Base-by-base conservation (phyloP, 2,329 filamentous ascomycete species). In the Aspergillus novoparasiticus region DNA sequence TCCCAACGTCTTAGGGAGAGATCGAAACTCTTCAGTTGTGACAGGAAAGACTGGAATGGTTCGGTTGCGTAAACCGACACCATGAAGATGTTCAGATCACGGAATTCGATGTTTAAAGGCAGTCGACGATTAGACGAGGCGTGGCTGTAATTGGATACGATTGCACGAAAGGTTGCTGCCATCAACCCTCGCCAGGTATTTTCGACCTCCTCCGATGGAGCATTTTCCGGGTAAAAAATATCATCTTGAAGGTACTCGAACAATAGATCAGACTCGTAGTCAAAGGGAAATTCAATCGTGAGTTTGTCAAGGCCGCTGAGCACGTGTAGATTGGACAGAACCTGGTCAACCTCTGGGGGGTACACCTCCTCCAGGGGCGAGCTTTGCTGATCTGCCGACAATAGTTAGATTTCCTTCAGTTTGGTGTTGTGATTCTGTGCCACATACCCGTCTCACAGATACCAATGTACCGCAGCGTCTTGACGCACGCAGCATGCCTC, bases 381-480 rank as follows among this genome's bases (percentile, higher is more conserved):
- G 6, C 4, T 50, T 26, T 26, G 46, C 26, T 50, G 26, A 26
- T 50, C 46, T 50, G 26, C 0, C 4, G 11, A 28, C 6, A 9
- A 19, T n/a, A 1, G 46, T 50, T 26, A 50, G 46, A 9, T 50
- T 9, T n/a, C 12, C 26, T 28, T 8, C 2, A 5, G 16, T 19
- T 30, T 23, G 0, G 0, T 0, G 2, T 50, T 19, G 12, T 11
- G 5, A 26, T 50, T 50, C 6, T 26, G 16, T 55, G 19, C 28
- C 34, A 57, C 55, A 32, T 19, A 57, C 55, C 8, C 16, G 26
- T 19, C 41, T 57, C 39, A 30, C 55, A 41, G 26, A 57, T 57
- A 4, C 34, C 55, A 14, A 57, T n/a, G 39, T 57, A 57, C 26
- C 55, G 55, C 55, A 57, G 55, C 55, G 43, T 39, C 26, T 45